A percentile compares a stretch with the other conserved stretches of the same genome.
These are phyloP conservation scores for Acacia crassicarpa DNA, from an alignment of 306 rosid species.

Conservation along the genomic window DNA sequence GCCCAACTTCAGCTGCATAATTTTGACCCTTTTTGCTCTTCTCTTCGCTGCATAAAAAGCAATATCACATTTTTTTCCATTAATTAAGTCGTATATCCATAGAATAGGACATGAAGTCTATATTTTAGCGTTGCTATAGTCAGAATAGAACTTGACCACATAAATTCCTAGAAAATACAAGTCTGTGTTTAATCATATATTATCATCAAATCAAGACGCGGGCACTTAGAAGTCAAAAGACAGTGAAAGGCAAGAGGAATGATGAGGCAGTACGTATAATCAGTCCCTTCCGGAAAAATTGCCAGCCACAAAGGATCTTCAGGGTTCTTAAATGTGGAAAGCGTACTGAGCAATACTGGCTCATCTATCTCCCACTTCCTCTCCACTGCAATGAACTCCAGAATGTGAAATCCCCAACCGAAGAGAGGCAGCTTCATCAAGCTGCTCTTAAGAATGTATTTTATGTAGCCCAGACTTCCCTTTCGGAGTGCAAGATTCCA, in stretches of 20 bases:
- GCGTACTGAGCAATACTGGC: slow-evolving; percentile 48
- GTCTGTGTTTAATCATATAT: neutral
- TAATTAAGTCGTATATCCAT: neutral
- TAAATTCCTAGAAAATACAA: slow-evolving; percentile 2
- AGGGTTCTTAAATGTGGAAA: slow-evolving; percentile 63
- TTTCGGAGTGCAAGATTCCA: slow-evolving; percentile 92
- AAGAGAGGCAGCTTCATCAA: slow-evolving; percentile 90
- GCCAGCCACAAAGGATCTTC: slow-evolving; percentile 87
- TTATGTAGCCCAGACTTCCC: slow-evolving; percentile 76
- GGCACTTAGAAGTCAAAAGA: slow-evolving; percentile 20
- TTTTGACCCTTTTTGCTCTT: slow-evolving; percentile 64
- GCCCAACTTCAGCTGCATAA: slow-evolving; percentile 75
- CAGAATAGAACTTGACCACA: slow-evolving; percentile 26
- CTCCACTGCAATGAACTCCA: slow-evolving; percentile 92
- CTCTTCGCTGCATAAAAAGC: slow-evolving; percentile 59
- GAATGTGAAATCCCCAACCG: slow-evolving; percentile 94
- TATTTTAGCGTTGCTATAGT: slow-evolving; percentile 23
- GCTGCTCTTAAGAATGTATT: slow-evolving; percentile 89
- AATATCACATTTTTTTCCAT: slow-evolving; percentile 7
- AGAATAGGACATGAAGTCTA: slow-evolving; percentile 16
- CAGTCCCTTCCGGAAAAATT: slow-evolving; percentile 97
- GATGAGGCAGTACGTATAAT: slow-evolving; percentile 66
- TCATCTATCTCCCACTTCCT: slow-evolving; percentile 95
- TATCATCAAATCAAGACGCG: slow-evolving; percentile 8
- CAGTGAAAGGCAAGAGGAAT: slow-evolving; percentile 30